These are phyloP conservation scores for Cucurbita moschata DNA, from an alignment of 306 rosid species.

Conservation along the genomic window DNA sequence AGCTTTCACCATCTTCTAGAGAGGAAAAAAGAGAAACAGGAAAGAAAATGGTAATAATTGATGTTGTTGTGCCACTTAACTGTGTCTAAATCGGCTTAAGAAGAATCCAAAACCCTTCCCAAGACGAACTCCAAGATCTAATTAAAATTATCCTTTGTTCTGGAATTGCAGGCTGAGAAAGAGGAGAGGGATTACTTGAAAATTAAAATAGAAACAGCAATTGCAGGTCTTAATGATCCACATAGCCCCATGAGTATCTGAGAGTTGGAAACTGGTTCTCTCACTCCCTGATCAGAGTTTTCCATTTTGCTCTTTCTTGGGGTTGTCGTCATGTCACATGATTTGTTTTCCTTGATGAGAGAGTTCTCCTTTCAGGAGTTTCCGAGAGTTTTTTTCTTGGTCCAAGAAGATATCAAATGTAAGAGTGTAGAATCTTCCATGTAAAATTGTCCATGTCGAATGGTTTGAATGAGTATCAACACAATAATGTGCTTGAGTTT, in stretches of 20 bases:
- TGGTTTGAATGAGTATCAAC: too few species aligned
- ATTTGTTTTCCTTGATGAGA: neutral
- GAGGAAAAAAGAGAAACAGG: neutral
- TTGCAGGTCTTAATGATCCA: slow-evolving; percentile 64
- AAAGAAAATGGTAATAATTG: neutral
- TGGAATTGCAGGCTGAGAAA: slow-evolving; percentile 57
- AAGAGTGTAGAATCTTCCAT: neutral
- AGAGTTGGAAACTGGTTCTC: neutral
- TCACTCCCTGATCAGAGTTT: neutral
- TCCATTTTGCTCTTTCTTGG: slow-evolving; percentile 1
- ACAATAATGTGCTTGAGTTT: neutral
- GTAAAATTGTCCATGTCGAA: too few species aligned
- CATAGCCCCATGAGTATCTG: slow-evolving; percentile 71
- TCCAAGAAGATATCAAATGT: neutral
- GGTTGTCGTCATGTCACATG: neutral
- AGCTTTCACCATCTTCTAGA: neutral
- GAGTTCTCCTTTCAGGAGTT: neutral
- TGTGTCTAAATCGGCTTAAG: neutral
- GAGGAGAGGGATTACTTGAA: slow-evolving; percentile 63
- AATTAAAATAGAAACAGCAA: slow-evolving; percentile 50
- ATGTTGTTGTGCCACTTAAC: neutral
- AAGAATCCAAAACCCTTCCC: neutral
- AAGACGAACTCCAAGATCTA: neutral
- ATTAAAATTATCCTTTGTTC: neutral
- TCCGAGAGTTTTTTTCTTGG: neutral